Evolutionary conservation across 2,329 filamentous ascomycete species (phyloP).

Genomic region (Arthrobotrys sphaeroides): DNA sequence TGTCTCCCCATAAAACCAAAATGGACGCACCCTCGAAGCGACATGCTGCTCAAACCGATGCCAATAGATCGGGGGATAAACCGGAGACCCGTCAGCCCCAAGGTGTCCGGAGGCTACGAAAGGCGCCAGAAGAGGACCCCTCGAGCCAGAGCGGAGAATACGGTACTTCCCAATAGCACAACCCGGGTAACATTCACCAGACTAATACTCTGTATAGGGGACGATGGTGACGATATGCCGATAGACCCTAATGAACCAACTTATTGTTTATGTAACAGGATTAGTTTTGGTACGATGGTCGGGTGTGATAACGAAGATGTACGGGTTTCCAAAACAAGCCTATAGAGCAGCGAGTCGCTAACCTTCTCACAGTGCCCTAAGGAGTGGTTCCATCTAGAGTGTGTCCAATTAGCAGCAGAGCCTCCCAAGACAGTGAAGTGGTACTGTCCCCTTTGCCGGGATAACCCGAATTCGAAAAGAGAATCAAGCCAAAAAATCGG

Average conservation of each 20-base stretch:
- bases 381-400: constrained; percentile 86
- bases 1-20: background rate
- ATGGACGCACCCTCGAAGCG: constrained; percentile 10
- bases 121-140: constrained; percentile 60
- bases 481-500: constrained; percentile 40
- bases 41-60: background rate
- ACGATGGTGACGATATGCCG: constrained; percentile 73
- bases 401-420: constrained; percentile 74
- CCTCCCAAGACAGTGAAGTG: constrained; percentile 79
- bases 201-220: constrained; percentile 63
- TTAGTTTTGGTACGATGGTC: constrained; percentile 85
- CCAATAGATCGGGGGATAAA: background rate
- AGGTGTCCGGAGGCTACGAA: constrained; percentile 60
- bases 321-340: constrained; percentile 60
- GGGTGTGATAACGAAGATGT: constrained; percentile 81
- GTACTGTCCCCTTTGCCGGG: constrained; percentile 82
- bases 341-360: constrained; percentile 1
- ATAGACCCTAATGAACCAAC: constrained; percentile 79
- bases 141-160: constrained; percentile 16
- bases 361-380: constrained; percentile 71
- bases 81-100: constrained; percentile 2
- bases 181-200: background rate
- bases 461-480: constrained; percentile 67
- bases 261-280: constrained; percentile 81
- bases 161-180: constrained; percentile 3